Conservation (phyloP, 176 grass and related monocot genomes). For the Avena insularis region DNA sequence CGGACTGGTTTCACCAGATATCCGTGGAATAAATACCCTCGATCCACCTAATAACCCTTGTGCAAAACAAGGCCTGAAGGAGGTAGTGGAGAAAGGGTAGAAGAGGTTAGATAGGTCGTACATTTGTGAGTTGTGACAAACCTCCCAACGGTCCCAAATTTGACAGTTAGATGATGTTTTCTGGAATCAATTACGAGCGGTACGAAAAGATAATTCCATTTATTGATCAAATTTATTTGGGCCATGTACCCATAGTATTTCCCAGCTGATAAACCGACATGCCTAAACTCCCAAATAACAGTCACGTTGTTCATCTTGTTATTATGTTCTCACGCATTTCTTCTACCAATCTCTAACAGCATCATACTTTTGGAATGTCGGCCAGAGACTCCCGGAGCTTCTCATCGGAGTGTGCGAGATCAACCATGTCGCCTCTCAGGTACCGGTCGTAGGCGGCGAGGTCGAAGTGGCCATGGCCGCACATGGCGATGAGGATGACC, state of each 20-base stretch:
- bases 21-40: too few relatives aligned
- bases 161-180: too few relatives aligned
- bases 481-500: conserved; percentile 96
- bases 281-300: background rate
- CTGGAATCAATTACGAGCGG: background rate
- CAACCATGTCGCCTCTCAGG: conserved; percentile 81
- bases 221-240: conserved; percentile 25
- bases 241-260: too few relatives aligned
- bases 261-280: background rate
- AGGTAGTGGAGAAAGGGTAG: too few relatives aligned
- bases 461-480: conserved; percentile 97
- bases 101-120: too few relatives aligned
- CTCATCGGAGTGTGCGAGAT: conserved; percentile 56
- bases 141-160: too few relatives aligned
- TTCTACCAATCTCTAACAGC: too few relatives aligned
- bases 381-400: conserved; percentile 74
- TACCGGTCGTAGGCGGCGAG: conserved; percentile 83
- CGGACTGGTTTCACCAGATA: too few relatives aligned
- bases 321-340: background rate
- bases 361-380: conserved; percentile 61
- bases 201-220: background rate
- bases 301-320: background rate
- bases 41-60: too few relatives aligned
- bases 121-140: too few relatives aligned
- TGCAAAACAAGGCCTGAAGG: too few relatives aligned